These are phyloP conservation scores for Xylaria curta DNA, from an alignment of 495 filamentous ascomycete species.

Conservation along the genomic window DNA sequence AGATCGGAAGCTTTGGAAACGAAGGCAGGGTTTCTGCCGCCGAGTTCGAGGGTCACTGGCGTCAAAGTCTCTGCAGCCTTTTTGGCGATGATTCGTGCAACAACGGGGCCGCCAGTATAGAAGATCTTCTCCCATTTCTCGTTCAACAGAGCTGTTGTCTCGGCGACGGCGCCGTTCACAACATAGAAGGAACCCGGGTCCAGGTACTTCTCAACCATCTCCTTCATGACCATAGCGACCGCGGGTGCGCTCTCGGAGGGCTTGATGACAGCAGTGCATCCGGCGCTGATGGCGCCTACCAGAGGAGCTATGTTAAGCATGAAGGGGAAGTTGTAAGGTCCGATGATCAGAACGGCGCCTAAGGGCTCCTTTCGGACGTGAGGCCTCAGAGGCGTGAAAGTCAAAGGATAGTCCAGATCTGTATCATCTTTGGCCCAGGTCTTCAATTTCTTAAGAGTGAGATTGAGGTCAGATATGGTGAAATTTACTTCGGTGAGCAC, in stretches of 20 bases:
- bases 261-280: constrained; percentile 88
- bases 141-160: constrained; percentile 81
- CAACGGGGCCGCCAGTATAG: constrained; percentile 81
- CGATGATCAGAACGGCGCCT: constrained; percentile 84
- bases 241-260: constrained; percentile 82
- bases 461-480: constrained; percentile 78
- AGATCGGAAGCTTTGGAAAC: constrained; percentile 82
- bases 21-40: constrained; percentile 90
- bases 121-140: constrained; percentile 98
- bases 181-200: constrained; percentile 79
- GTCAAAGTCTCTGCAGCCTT: constrained; percentile 92
- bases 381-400: constrained; percentile 70
- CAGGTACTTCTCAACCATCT: constrained; percentile 72
- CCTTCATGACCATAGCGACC: constrained; percentile 78
- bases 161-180: constrained; percentile 79
- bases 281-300: constrained; percentile 89
- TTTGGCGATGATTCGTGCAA: constrained; percentile 87
- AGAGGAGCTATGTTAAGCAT: constrained; percentile 79
- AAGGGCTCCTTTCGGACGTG: constrained; percentile 89
- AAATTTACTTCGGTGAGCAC: constrained; percentile 73
- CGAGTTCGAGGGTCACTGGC: constrained; percentile 86
- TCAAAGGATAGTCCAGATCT: constrained; percentile 66
- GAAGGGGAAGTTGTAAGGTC: constrained; percentile 91
- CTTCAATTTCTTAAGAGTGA: constrained; percentile 74
- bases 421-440: constrained; percentile 83